A percentile compares a stretch with the other conserved stretches of the same genome.
Evolutionary conservation across 345 rosid genomes (phyloP).

Genomic region (Sonneratia caseolaris): DNA sequence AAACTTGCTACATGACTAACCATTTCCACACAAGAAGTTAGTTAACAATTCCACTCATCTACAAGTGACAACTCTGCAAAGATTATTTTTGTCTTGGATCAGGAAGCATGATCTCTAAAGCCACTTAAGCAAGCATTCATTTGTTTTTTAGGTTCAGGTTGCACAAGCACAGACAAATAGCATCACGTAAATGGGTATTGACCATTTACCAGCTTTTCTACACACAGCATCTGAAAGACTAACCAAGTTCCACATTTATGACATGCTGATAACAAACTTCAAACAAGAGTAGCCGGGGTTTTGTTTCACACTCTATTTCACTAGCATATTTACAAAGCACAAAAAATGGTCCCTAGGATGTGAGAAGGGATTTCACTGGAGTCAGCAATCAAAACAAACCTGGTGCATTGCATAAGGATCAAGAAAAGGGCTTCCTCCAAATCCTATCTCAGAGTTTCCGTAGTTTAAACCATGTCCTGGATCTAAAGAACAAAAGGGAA

Average conservation of each 20-base stretch:
- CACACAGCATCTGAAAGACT: not conserved
- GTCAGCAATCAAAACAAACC: conserved; percentile 21
- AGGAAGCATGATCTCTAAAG: not conserved
- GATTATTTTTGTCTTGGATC: not conserved
- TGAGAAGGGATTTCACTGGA: not conserved
- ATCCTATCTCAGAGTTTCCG: conserved; percentile 28
- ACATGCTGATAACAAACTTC: not conserved
- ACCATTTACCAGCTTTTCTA: not conserved
- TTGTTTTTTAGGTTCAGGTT: not conserved
- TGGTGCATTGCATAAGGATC: conserved; percentile 34
- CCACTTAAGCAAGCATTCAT: not conserved
- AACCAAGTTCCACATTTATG: not conserved
- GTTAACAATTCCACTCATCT: not conserved
- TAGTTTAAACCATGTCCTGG: conserved; percentile 33
- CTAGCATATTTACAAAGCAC: not conserved
- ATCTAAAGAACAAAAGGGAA: conserved; percentile 14
- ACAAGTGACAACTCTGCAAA: not conserved
- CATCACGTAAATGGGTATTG: not conserved
- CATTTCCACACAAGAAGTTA: not conserved
- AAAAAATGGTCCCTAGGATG: not conserved
- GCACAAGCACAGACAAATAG: not conserved
- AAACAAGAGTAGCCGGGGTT: not conserved
- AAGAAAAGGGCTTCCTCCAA: conserved; percentile 24
- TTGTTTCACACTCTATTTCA: not conserved
- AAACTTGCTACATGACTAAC: not conserved